phyloP scores from a whole-genome alignment of 192 early-diverging fungal genomes.

The Phlyctochytrium arcticum region DNA sequence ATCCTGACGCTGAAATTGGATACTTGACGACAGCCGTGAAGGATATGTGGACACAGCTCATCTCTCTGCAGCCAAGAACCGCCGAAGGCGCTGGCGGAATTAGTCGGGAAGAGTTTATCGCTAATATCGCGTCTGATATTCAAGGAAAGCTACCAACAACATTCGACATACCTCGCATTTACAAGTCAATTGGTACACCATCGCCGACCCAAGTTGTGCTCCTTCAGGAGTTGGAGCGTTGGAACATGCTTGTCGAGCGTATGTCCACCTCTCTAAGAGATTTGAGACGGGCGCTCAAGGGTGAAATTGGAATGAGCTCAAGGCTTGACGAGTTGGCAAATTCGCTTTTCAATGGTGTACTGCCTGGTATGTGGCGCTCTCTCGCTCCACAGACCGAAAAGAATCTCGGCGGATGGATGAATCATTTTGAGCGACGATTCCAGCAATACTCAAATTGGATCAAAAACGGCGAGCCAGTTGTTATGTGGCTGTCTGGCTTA shows the following conservation, averaged over 20 bases:
- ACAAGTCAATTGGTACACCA: constrained; percentile 51
- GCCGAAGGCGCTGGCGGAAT: constrained; percentile 57
- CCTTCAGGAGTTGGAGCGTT: constrained; percentile 58
- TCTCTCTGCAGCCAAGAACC: constrained; percentile 55
- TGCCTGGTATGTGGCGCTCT: constrained; percentile 51
- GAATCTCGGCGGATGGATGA: constrained; percentile 56
- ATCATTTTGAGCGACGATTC: constrained; percentile 51
- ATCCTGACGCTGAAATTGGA: constrained; percentile 63
- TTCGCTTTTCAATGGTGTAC: constrained; percentile 51
- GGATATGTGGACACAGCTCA: constrained; percentile 61
- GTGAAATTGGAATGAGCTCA: constrained; percentile 61
- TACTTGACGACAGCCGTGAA: constrained; percentile 59
- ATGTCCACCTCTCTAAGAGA: constrained; percentile 52
- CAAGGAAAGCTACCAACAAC: constrained; percentile 48
- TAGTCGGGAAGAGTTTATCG: constrained; percentile 60
- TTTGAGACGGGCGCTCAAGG: constrained; percentile 51
- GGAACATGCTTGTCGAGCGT: constrained; percentile 57
- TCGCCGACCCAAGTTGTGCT: constrained; percentile 58
- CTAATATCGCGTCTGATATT: constrained; percentile 56
- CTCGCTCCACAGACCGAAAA: constrained; percentile 62
- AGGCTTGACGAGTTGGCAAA: constrained; percentile 59
- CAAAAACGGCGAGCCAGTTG: constrained; percentile 58
- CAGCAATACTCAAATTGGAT: constrained; percentile 60
- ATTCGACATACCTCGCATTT: constrained; percentile 55
- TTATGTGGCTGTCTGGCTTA: constrained; percentile 61